Base-by-base conservation (phyloP, 2,329 filamentous ascomycete species). In the Calonectria hongkongensis region DNA sequence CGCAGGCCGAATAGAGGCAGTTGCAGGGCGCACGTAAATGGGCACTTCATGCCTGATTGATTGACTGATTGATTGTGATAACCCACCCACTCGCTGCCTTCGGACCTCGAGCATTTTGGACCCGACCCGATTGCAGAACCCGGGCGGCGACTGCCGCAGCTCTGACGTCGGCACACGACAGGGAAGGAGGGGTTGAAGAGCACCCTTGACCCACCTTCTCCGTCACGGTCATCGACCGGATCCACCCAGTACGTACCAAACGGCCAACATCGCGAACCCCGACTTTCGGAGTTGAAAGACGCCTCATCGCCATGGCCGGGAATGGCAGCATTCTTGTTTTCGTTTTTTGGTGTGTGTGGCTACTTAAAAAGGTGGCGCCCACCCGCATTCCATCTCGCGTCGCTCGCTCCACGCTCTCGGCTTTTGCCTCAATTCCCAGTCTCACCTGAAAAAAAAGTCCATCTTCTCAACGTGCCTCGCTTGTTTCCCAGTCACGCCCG, bases 231-330 rank as follows among this genome's bases (percentile, higher is more conserved):
- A 41, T 58, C 43, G n/a, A 25, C 65, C 43, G 56, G 39, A 47
- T 63, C 60, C 56, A 71, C 39, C 39, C 21, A 48, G 58, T 72
- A 72, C 65, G 70, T 69, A 72, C 66, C 47, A 36, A 36, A 36
- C 10, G 15, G 47, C 7, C 28, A 15, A 36, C 41, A n/a, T 71
- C 69, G 63, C 63, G 30, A 63, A 27, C 56, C 68, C 69, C 69
- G 64, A 68, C 36, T 10, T 30, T 68, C 69, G 69, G 69, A 4
- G 33, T 43, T 36, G 30, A 27, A 33, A 41, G 54, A 41, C 54
- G 54, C 21, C 28, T 47, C 27, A 30, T 63, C 66, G 66, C 60
- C 58, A 63, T 69, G 36, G 47, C 41, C 51, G 43, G 60, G 43
- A 62, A 66, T 45, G 43, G 54, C 36, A 56, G 33, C 56, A 15